Conservation (phyloP, 78 protist species). For the Pigoraptor vietnamica region DNA sequence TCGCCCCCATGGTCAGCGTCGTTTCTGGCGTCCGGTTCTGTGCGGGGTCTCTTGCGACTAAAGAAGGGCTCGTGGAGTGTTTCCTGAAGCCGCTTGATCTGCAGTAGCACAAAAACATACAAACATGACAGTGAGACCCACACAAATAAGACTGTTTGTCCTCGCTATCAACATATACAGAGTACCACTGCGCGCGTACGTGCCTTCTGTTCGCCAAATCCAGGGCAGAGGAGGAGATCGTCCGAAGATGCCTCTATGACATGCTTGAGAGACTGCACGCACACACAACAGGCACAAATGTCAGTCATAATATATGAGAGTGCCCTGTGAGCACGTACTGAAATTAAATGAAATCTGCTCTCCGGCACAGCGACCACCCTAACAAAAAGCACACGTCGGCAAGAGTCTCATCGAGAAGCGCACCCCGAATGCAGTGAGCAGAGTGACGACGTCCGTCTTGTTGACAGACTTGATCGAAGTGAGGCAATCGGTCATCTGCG, state of each 20-base stretch:
- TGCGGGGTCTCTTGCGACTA: neutral
- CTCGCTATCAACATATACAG: no score
- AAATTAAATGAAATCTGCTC: neutral
- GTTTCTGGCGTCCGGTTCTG: no score
- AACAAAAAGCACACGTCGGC: neutral
- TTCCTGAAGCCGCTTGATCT: neutral
- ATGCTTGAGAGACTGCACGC: neutral
- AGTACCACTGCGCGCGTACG: neutral
- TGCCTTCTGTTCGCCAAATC: constrained; percentile 7
- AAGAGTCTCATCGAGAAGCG: neutral
- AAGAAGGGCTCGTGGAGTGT: neutral
- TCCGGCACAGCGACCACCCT: neutral
- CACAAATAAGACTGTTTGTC: neutral
- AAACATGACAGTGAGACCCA: neutral
- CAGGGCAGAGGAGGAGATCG: neutral
- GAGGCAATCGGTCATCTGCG: neutral
- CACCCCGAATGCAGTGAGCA: neutral
- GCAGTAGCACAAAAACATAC: neutral
- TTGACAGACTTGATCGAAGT: constrained; percentile 3
- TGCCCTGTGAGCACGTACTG: neutral
- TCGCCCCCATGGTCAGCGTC: no score
- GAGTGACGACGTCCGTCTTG: constrained; percentile 37
- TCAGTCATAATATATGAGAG: no score
- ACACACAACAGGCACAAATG: neutral
- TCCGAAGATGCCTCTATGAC: neutral